Conservation (phyloP, 2,329 filamentous ascomycete species). For the Xylariaceae sp. region DNA sequence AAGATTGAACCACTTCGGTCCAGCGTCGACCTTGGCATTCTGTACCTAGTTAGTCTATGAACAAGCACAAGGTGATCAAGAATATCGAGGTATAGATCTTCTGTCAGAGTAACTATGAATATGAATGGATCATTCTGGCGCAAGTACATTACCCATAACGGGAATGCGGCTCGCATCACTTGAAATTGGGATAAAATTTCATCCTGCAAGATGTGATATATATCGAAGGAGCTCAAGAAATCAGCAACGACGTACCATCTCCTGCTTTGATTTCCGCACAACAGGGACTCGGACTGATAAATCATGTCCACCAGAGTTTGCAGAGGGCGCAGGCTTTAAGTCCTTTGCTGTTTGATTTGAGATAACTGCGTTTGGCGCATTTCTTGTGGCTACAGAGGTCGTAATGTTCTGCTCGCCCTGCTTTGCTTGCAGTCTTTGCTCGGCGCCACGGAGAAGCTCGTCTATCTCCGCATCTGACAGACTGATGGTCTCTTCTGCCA, state of each 20-base stretch:
- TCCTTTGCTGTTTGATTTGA: conserved; percentile 7
- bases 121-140: conserved; percentile 51
- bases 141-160: conserved; percentile 78
- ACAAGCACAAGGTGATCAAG: background rate
- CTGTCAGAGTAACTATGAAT: conserved; percentile 74
- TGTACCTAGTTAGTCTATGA: conserved; percentile 19
- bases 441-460: conserved; percentile 61
- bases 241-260: conserved; percentile 28
- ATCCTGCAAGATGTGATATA: conserved; percentile 55
- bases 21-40: conserved; percentile 58
- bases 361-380: conserved; percentile 32
- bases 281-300: conserved; percentile 30
- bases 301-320: conserved; percentile 13
- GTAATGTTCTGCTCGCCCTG: conserved; percentile 24
- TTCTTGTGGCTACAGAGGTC: conserved; percentile 24
- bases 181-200: conserved; percentile 68
- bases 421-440: conserved; percentile 47
- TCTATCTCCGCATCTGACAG: conserved; percentile 64
- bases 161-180: conserved; percentile 74
- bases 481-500: conserved; percentile 37
- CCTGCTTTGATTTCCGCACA: conserved; percentile 28
- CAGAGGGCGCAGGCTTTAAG: conserved; percentile 10
- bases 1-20: conserved; percentile 82
- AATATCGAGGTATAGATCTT: conserved; percentile 5
- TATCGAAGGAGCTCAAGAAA: background rate